Evolutionary conservation across 805 yeast species (phyloP), one percentile per base, ranked within the genome.

Genomic region (Ogataea parapolymorpha): DNA sequence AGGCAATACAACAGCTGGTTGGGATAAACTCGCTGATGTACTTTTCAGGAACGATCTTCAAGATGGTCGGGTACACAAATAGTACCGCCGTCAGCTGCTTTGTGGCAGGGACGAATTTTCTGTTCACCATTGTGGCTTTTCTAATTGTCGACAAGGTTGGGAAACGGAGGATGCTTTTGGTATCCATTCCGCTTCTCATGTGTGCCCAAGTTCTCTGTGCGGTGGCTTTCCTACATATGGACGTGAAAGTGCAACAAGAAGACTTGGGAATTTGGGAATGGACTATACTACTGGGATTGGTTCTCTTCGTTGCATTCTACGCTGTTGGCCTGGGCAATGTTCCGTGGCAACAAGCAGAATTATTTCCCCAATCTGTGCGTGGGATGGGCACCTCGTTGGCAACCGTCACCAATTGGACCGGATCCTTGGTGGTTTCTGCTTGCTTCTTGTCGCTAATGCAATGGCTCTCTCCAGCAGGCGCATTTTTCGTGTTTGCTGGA

Each of bases 21-120:
- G 81, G 81, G 4, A 75, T 75, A 61, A 75, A 75, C 59, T 74
- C 80, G 8, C 62, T 75, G 52, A 75, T 75, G 80, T 75, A 74
- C 56, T 75, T 75, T 49, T 70, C 77, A 49, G 65, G 77, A 9
- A 74, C 80, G 14, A 75, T 75, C 38, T 75, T 75, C 53, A 70
- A 75, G 56, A 71, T 74, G 47, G 68, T 72, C 33, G 80, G 80
- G 1, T 75, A 71, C 56, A 40, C 67, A 34, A 74, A 75, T 52
- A 62, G 80, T 9, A 72, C 77, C 8, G 77, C 75, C 1, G 79
- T 75, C 10, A 72, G 79, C 18, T 73, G 75, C 51, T 68, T 74
- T 47, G 59, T 75, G 44, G 80, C 81, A 8, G 80, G 76, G 29
- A 74, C 81, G 13, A 75, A 75, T 59, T 75, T 75, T 42, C 63